Base-by-base conservation (phyloP, 139 green algal species). In the Microglena sp. region DNA sequence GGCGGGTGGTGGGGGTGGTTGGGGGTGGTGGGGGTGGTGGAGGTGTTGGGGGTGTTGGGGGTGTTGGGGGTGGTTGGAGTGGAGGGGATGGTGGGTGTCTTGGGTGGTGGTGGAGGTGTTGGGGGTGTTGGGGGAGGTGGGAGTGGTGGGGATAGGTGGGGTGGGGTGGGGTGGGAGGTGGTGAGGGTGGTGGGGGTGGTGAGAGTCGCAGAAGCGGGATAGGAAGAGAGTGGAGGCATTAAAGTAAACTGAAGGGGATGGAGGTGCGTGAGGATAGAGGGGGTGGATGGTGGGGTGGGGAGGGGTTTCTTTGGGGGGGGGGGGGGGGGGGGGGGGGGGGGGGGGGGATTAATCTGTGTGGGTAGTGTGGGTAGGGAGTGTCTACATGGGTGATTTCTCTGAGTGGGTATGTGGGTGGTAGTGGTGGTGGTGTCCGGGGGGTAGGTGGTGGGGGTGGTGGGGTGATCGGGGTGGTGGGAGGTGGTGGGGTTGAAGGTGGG, bases 41-140 rank as follows among this genome's bases (percentile, higher is more conserved):
- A n/a, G n/a, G n/a, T n/a, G 30, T 59, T 54, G 40, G 40, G 8
- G 45, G 7, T 15, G 34, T 33, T 55, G 59, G 32, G n/a, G 40
- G 18, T n/a, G 60, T 29, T 55, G 60, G 43, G 40, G 36, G 27
- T 57, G 60, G 26, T 40, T 33, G n/a, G 34, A 35, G n/a, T 32
- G 33, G 7, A n/a, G 21, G 2, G 4, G 35, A 26, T 62, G 55
- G 27, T 7, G 55, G 7, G 4, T 33, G 4, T n/a, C 29, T 27
- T 28, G 4, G 6, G n/a, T 34, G 5, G 7, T 4, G 11, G 18
- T 33, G 55, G n/a, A 27, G 5, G n/a, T 28, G 55, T 4, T n/a
- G 18, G 40, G 15, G 11, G 40, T 18, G 40, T 50, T 50, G 40
- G 11, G 15, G 40, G 11, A 11, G 11, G 15, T n/a, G 15, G 15